Evolutionary conservation across 495 filamentous ascomycete genomes (phyloP).

Genomic region (Aspergillus coremiiformis): DNA sequence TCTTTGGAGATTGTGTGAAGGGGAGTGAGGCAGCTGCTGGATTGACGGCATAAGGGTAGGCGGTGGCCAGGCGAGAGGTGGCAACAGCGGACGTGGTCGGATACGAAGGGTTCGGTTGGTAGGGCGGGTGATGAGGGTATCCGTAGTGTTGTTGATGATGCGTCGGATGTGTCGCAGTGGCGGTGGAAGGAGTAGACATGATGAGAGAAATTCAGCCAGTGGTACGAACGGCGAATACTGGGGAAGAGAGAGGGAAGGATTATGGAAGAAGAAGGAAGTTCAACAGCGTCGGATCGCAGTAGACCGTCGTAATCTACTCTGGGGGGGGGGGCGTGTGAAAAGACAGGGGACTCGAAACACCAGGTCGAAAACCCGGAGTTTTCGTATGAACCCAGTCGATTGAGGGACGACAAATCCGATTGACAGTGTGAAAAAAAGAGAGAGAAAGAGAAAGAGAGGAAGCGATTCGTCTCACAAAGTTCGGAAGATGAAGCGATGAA

Average conservation of each 20-base stretch:
- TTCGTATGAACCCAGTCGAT: constrained; percentile 10
- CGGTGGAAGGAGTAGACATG: constrained; percentile 85
- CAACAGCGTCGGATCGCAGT: constrained; percentile 11
- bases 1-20: constrained; percentile 30
- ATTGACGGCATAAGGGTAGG: constrained; percentile 43
- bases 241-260: not conserved
- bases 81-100: constrained; percentile 46
- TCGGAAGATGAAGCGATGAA: not conserved
- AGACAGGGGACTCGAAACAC: constrained; percentile 15
- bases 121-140: constrained; percentile 60
- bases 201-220: constrained; percentile 29
- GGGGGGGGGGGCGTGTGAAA: not conserved
- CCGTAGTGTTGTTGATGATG: constrained; percentile 60
- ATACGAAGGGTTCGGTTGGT: constrained; percentile 47
- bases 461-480: not conserved
- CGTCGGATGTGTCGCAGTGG: constrained; percentile 65
- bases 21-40: constrained; percentile 36
- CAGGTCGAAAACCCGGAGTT: constrained; percentile 15
- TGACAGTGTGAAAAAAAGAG: not conserved
- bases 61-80: constrained; percentile 43
- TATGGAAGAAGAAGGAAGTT: constrained; percentile 4
- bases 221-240: constrained; percentile 40
- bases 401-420: not conserved
- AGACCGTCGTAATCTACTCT: constrained; percentile 8
- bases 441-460: not conserved